Evolutionary conservation across 1,284 basidiomycete species (phyloP).

Genomic region (Heterobasidion annosum): DNA sequence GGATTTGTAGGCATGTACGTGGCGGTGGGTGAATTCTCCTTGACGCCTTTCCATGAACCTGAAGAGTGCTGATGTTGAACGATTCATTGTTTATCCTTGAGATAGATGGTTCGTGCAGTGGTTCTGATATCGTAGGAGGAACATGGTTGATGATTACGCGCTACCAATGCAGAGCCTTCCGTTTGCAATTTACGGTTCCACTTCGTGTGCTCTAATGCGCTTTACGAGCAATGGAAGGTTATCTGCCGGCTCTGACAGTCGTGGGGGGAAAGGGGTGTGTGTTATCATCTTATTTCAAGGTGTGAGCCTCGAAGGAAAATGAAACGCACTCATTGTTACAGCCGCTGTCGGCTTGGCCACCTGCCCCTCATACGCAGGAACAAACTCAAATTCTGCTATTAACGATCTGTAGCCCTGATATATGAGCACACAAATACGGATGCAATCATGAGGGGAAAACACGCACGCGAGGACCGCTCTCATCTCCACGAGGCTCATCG

Average conservation of each 20-base stretch:
- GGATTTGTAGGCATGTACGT: too few species aligned
- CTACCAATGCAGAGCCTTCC: too few species aligned
- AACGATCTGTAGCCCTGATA: constrained; percentile 18
- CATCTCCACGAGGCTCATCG: constrained; percentile 46
- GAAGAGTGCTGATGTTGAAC: too few species aligned
- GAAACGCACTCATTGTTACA: constrained; percentile 32
- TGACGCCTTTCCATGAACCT: too few species aligned
- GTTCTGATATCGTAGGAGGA: background rate
- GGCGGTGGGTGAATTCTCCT: too few species aligned
- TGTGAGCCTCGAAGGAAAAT: background rate
- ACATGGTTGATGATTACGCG: too few species aligned
- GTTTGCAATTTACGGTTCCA: too few species aligned
- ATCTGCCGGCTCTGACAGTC: constrained; percentile 14
- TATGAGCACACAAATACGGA: background rate
- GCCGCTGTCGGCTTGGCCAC: constrained; percentile 27
- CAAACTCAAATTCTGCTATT: constrained; percentile 32
- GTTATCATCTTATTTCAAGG: background rate
- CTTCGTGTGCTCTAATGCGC: background rate
- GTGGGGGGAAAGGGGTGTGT: background rate
- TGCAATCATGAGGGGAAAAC: background rate
- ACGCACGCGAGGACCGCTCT: constrained; percentile 26
- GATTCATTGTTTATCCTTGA: too few species aligned
- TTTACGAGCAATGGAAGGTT: constrained; percentile 16
- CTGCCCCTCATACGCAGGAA: constrained; percentile 29
- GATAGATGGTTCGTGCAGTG: background rate